Evolutionary conservation across 441 rosid species (phyloP), one percentile per base, ranked within the genome.

Genomic region (Geranium incanum): DNA sequence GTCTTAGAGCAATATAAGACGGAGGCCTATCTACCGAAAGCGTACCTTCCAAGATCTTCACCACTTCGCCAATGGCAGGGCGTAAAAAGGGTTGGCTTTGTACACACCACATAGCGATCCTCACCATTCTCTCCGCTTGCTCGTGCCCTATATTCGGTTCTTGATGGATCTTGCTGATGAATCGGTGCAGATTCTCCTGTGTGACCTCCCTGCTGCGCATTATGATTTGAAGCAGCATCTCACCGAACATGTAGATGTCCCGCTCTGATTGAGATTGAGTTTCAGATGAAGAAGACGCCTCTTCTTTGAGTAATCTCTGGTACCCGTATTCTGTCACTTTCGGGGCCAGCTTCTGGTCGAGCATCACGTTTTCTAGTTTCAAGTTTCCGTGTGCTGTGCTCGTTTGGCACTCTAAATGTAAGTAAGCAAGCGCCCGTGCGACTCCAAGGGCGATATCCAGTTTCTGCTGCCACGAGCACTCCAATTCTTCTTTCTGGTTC

Each of bases 41-140:
- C 70, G 86, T 67, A 74, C 82, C 83, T 80, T 78, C 86, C 64
- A 80, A 78, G 69, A 82, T 77, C 78, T 80, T 82, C 60, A 79
- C 81, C 59, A 82, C 83, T 72, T 82, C 83, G 0, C 72, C 75
- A 21, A 82, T 82, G 71, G 83, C 80, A 72, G 85, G 85, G 36
- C 83, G 75, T 48, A 79, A 70, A 70, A 78, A 80, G 6, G 83
- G 78, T 45, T 76, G 83, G 68, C 55, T 72, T 70, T 82, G 85
- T 80, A 80, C 52, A 60, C 85, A 82, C 83, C 85, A 82, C 18
- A 80, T 71, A 50, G 83, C 81, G 59, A 82, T 77, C 48, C 79
- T 79, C 68, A 72, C 63, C 1, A 71, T 77, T 57, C 79, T 79
- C 74, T 77, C 78, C 59, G 77, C 63, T 71, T 66, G 66, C 71